Percentiles rank a stretch among this genome's conserved stretches.
Conservation (phyloP, 352 stramenopile genomes). For the Phytophthora megakarya region DNA sequence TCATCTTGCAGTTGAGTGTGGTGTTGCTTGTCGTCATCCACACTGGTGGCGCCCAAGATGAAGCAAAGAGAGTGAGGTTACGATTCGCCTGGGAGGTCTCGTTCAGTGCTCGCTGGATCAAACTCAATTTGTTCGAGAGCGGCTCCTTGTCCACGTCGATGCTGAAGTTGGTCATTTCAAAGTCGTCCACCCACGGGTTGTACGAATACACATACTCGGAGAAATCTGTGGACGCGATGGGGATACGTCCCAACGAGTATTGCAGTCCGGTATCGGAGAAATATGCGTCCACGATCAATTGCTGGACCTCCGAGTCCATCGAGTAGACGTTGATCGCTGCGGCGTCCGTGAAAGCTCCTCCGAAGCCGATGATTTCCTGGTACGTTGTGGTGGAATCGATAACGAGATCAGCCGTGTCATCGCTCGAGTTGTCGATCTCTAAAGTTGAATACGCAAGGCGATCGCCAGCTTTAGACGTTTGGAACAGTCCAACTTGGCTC, state of each 20-base stretch:
- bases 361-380: constrained; percentile 77
- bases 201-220: constrained; percentile 39
- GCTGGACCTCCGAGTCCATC: constrained; percentile 50
- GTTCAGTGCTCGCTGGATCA: constrained; percentile 31
- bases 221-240: neutral
- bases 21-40: constrained; percentile 82
- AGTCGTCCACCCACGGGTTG: constrained; percentile 8
- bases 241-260: neutral
- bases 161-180: neutral
- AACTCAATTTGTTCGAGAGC: constrained; percentile 37
- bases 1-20: constrained; percentile 49
- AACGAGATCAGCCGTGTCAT: constrained; percentile 27
- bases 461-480: constrained; percentile 52
- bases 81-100: constrained; percentile 19
- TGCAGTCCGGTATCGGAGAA: neutral
- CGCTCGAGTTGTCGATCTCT: constrained; percentile 15
- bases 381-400: constrained; percentile 40
- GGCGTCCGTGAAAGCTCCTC: constrained; percentile 80
- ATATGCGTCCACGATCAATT: constrained; percentile 47
- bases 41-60: constrained; percentile 72
- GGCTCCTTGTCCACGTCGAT: neutral
- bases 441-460: constrained; percentile 45
- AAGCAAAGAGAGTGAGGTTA: constrained; percentile 62
- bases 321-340: constrained; percentile 66
- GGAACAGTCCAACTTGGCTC: constrained; percentile 47